These are phyloP conservation scores for Vaccinium corymbosum DNA, from an alignment of 148 eudicot genomes.

Conservation along the genomic window DNA sequence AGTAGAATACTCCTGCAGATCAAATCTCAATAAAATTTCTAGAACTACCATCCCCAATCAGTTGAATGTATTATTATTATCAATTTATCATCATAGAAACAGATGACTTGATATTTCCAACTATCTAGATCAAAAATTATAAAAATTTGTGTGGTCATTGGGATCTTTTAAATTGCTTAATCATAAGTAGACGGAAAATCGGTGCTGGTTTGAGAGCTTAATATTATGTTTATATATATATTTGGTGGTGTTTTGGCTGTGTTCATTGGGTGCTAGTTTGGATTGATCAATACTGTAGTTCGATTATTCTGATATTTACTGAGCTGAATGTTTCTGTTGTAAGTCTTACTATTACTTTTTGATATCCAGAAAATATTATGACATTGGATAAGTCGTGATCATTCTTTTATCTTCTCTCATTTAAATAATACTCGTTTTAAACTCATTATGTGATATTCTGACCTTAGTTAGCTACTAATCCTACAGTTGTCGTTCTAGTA, in stretches of 20 bases:
- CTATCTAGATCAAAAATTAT: background rate
- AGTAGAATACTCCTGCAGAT: slow-evolving; percentile 87
- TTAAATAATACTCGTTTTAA: background rate
- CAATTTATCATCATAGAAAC: background rate
- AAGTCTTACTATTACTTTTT: background rate
- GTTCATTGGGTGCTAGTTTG: background rate
- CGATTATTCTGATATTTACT: background rate
- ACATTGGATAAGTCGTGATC: background rate
- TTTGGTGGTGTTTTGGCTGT: background rate
- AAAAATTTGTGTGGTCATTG: background rate
- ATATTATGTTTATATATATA: background rate
- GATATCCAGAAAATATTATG: background rate
- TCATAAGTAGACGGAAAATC: background rate
- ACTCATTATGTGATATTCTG: slow-evolving; percentile 7
- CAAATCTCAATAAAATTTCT: background rate
- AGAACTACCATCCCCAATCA: background rate
- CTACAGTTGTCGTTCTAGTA: background rate
- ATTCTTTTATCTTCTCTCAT: background rate
- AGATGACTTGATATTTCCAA: background rate
- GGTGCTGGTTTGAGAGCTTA: background rate
- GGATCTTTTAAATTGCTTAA: background rate
- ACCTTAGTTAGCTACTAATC: background rate
- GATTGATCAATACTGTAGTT: background rate
- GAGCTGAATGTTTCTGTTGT: background rate
- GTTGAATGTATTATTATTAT: background rate